phyloP scores from a whole-genome alignment of 495 filamentous ascomycete species.

The Niebla homalea region DNA sequence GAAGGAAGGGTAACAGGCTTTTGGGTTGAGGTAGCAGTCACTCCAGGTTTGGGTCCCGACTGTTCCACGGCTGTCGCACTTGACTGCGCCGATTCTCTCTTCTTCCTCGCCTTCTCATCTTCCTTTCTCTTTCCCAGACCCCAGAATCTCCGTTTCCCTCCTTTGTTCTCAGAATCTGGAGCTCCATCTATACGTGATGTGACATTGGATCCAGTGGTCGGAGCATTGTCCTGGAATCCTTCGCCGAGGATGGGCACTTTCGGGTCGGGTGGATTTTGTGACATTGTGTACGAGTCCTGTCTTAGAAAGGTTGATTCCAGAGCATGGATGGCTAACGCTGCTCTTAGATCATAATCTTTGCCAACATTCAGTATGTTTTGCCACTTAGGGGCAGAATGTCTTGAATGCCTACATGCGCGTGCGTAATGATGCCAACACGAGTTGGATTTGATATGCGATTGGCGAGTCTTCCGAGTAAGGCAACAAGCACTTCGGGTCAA shows the following conservation, averaged over 20 bases:
- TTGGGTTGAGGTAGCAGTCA: conserved; percentile 15
- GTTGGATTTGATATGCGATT: neutral
- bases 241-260: conserved; percentile 19
- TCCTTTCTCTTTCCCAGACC: conserved; percentile 55
- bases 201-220: conserved; percentile 4
- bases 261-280: conserved; percentile 11
- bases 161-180: conserved; percentile 14
- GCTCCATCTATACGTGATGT: conserved; percentile 16
- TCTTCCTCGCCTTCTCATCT: conserved; percentile 31
- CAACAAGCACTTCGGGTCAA: too few species aligned
- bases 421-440: neutral
- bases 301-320: conserved; percentile 13
- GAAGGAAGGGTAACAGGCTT: conserved; percentile 4
- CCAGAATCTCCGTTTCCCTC: conserved; percentile 35
- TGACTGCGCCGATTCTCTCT: conserved; percentile 21
- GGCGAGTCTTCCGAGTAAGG: neutral
- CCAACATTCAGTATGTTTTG: too few species aligned
- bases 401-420: neutral
- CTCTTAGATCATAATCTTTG: neutral
- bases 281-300: conserved; percentile 9
- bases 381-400: neutral
- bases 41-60: neutral
- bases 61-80: conserved; percentile 14
- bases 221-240: conserved; percentile 19
- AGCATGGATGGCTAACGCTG: neutral